Evolutionary conservation across 2,329 filamentous ascomycete species (phyloP).

Genomic region (Clonostachys solani): DNA sequence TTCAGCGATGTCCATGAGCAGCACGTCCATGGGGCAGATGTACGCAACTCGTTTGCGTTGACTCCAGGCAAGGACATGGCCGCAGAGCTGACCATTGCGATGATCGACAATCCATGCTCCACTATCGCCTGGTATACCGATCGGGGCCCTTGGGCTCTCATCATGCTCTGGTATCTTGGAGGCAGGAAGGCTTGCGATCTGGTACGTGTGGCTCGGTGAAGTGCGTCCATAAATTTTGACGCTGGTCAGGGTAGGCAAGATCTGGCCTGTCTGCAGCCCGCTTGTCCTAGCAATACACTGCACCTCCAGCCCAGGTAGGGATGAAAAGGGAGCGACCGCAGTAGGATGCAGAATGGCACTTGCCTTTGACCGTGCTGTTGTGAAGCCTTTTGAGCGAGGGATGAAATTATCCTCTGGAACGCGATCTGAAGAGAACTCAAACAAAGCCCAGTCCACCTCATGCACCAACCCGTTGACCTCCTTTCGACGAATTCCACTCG

Average conservation of each 20-base stretch:
- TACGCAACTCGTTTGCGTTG: conserved; percentile 78
- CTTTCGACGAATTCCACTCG: conserved; percentile 80
- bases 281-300: conserved; percentile 87
- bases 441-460: conserved; percentile 94
- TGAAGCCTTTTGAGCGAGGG: conserved; percentile 23
- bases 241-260: conserved; percentile 72
- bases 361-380: conserved; percentile 6
- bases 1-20: conserved; percentile 79
- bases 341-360: conserved; percentile 43
- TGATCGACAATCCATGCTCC: conserved; percentile 91
- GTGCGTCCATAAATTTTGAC: conserved; percentile 84
- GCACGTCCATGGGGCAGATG: conserved; percentile 91
- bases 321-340: conserved; percentile 52
- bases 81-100: conserved; percentile 73
- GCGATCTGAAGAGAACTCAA: conserved; percentile 71
- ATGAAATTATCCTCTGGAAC: conserved; percentile 71
- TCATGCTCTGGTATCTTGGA: conserved; percentile 5
- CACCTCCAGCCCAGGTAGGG: conserved; percentile 71
- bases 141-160: conserved; percentile 21
- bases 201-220: conserved; percentile 71
- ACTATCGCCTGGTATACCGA: conserved; percentile 80
- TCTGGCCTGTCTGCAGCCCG: conserved; percentile 74
- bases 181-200: conserved; percentile 41
- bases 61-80: conserved; percentile 88
- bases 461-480: conserved; percentile 70